Conservation (phyloP, 108 stramenopile species). For the Nitzschia putrida region DNA sequence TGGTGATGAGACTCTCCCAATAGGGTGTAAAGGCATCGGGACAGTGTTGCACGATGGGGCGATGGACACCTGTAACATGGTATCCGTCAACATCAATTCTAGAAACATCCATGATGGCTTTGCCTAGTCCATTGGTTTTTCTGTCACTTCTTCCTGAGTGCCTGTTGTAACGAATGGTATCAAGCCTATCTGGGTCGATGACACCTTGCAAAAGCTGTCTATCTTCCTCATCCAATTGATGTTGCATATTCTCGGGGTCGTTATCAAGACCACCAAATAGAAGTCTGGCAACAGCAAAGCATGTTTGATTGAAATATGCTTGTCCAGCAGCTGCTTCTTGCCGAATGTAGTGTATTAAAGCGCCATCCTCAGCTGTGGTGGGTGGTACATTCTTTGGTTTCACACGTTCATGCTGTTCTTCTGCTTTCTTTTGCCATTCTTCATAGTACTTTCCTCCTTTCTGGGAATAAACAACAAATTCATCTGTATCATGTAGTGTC, state of each 20-base stretch:
- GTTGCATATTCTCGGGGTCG: background rate
- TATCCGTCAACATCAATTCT: constrained; percentile 16
- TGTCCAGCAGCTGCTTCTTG: background rate
- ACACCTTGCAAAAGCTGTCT: background rate
- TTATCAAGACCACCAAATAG: constrained; percentile 27
- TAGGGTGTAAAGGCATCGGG: constrained; percentile 3
- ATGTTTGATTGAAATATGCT: constrained; percentile 1
- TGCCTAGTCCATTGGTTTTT: constrained; percentile 11
- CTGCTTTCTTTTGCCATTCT: background rate
- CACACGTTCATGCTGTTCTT: background rate
- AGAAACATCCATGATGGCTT: constrained; percentile 15
- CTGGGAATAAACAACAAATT: constrained; percentile 8
- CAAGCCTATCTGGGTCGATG: constrained; percentile 5
- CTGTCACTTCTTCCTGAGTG: constrained; percentile 2
- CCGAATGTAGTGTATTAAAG: background rate
- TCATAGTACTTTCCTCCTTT: constrained; percentile 1
- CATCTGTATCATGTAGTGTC: constrained; percentile 25
- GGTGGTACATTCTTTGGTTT: background rate
- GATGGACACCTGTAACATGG: constrained; percentile 18
- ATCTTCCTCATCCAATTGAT: background rate
- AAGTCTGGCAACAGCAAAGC: constrained; percentile 32
- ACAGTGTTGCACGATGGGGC: constrained; percentile 19
- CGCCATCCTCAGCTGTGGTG: background rate
- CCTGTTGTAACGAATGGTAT: constrained; percentile 21
- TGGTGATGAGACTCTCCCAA: constrained; percentile 7